Base-by-base conservation (phyloP, 2,329 filamentous ascomycete species). In the Colletotrichum echinochloae region DNA sequence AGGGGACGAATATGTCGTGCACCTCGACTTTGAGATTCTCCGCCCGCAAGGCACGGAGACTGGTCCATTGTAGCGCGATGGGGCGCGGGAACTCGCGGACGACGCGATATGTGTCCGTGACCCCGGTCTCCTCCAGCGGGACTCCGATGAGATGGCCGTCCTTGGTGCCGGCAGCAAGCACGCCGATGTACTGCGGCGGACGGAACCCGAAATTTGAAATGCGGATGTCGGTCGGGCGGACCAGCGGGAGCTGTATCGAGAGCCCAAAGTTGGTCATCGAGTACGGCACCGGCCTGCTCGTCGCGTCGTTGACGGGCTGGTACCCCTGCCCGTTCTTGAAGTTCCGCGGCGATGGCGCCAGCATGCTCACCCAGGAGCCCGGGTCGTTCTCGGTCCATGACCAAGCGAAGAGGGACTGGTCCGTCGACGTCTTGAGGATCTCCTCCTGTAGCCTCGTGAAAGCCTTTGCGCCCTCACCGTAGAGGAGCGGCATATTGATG, bases 401-500 rank as follows among this genome's bases (percentile, higher is more conserved):
- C 69, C 69, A 71, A 33, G 59, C 68, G 49, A 72, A 72, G 26
- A 71, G 62, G 8, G 71, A 67, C 35, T 72, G 62, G 4, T 71
- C 67, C 0, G 67, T 67, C n/a, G 69, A 71, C 1, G 57, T 60
- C 6, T 44, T 66, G 14, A 72, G 44, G 20, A 72, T 71, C 28
- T 71, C 71, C 5, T 71, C 61, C 20, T 75, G 72, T 28, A 75
- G 20, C 48, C 76, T 69, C 9, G 70, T 70, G 56, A 77, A 78
- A 0, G 76, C 73, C n/a, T 72, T 73, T 8, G 20, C 26, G 44
- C 77, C 76, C 60, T 79, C 77, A 18, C 77, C 76, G 49, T 79
- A 79, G 1, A 75, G 72, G 12, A 76, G 63, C 5, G 75, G 72
- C 76, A 79, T 79, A 33, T 74, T 77, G 44, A 79, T 72, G 41